phyloP scores from a whole-genome alignment of 495 filamentous ascomycete genomes.

The Podospora pseudocomata region DNA sequence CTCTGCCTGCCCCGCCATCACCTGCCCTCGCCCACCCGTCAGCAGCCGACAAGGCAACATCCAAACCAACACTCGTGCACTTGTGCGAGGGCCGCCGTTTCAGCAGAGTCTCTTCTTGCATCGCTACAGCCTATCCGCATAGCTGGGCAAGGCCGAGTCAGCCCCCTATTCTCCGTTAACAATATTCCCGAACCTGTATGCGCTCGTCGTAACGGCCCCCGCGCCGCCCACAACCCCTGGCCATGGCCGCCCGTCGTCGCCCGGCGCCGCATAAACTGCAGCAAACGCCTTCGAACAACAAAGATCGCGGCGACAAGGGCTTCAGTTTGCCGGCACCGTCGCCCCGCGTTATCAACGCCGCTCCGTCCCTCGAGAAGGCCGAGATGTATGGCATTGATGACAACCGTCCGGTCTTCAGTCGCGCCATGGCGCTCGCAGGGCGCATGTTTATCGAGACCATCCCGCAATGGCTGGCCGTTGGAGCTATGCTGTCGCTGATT shows the following conservation, averaged over 20 bases:
- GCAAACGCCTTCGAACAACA: constrained; percentile 31
- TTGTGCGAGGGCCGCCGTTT: constrained; percentile 7
- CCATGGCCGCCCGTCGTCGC: constrained; percentile 36
- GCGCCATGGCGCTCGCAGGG: constrained; percentile 51
- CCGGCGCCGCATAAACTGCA: constrained; percentile 36
- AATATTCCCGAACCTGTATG: constrained; percentile 16
- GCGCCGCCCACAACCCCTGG: constrained; percentile 21
- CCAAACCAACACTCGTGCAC: constrained; percentile 13
- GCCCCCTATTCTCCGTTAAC: constrained; percentile 1
- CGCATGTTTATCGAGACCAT: constrained; percentile 59
- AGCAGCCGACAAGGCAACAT: neutral
- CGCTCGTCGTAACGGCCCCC: constrained; percentile 19
- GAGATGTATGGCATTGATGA: constrained; percentile 56
- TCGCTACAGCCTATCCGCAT: neutral
- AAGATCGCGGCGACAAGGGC: constrained; percentile 35
- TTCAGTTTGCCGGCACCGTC: constrained; percentile 30
- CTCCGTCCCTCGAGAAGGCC: constrained; percentile 53
- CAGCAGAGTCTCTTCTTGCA: constrained; percentile 10
- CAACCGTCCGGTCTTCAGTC: constrained; percentile 50
- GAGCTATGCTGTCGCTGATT: constrained; percentile 78
- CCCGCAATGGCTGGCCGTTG: constrained; percentile 62
- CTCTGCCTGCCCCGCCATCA: neutral
- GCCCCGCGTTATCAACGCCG: constrained; percentile 53
- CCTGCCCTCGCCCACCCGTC: neutral
- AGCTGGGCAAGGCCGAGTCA: neutral